Base-by-base conservation (phyloP, 2,329 filamentous ascomycete species). In the Colletotrichum karsti region DNA sequence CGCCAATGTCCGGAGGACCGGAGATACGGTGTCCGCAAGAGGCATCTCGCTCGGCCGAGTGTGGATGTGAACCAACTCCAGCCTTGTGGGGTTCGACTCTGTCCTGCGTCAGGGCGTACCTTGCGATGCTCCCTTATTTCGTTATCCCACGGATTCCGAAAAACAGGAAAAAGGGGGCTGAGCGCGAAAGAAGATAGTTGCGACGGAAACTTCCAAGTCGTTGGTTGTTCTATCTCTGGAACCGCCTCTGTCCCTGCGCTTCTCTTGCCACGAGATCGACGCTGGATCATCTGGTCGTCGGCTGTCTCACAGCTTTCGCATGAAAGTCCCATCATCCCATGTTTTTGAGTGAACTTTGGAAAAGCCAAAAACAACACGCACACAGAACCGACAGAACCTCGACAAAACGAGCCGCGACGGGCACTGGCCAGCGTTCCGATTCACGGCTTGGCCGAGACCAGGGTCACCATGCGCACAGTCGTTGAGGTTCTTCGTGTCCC, bases 401-500 rank as follows among this genome's bases (percentile, higher is more conserved):
- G 53, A 58, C 59, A 63, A 63, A 67, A 63, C 44, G 37, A 55
- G 44, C 30, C 60, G 64, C 51, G 51, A 63, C 51, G 51, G 59
- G 51, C 59, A 67, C 60, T 42, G 51, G 30, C 64, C 51, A 67
- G n/a, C 51, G 59, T 30, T 53, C 28, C 51, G 44, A 64, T 64
- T 35, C 64, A 39, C 64, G 64, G 64, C 64, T 64, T 67, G 59
- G 22, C 64, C 64, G 59, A 67, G 22, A 48, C 64, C 7, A 30
- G 64, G 64, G 12, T 35, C 30, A 33, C 64, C 59, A 30, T 44
- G 64, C 44, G 44, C 35, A 35, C 22, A 53, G 33, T 55, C 35
- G 8, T 15, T 41, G 12, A 20, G 18, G 35, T 22, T 55, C 33
- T 24, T 65, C 26, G 44, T 24, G n/a, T 33, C 30, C 22, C 50